Evolutionary conservation across 345 rosid species (phyloP), one percentile per base, ranked within the genome.

Genomic region (Lepidium sativum): DNA sequence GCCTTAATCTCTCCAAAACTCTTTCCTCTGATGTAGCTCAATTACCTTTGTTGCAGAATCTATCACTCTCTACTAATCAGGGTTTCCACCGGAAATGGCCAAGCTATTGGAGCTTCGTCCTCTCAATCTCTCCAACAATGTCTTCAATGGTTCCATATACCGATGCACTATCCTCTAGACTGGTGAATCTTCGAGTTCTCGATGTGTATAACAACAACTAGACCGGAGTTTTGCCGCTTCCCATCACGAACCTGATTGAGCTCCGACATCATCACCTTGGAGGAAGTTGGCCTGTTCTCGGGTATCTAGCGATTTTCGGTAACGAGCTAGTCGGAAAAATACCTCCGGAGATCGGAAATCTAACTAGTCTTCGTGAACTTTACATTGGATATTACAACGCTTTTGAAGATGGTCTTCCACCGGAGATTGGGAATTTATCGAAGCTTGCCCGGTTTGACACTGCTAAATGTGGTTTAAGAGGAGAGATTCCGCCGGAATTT

Each of bases 161-260:
- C 2, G 1, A 56, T 1, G 73, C 82, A 57, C 84, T 92, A 45
- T 60, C 92, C 27, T 9, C 16, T 17, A 42, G 58, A 61, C 84
- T 88, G 14, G 73, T 63, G 45, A 79, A 60, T 52, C 87, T 92
- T 12, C 79, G 68, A n/a, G 80, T 89, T 16, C 86, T 92, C 47
- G 98, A 89, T 75, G 66, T 89, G 42, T 92, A 92, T 52, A 89
- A 92, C 79, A 92, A 92, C 78, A 92, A 92, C 66, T 68, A 89
- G 77, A 83, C 95, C 14, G 96, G 89, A 2, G 80, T 73, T 23
- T 75, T 92, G 31, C 98, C 96, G 18, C 20, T 79, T 16, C 67
- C 83, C 35, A 80, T 83, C 61, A 66, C 86, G 6, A 79, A 79
- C 13, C 64, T 89, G 35, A 77, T 82, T 0, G 70, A 74, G 54